Percentiles rank a stretch among this genome's conserved stretches.
These are phyloP conservation scores for Thozetella sp. DNA, from an alignment of 495 filamentous ascomycete species.

Conservation along the genomic window DNA sequence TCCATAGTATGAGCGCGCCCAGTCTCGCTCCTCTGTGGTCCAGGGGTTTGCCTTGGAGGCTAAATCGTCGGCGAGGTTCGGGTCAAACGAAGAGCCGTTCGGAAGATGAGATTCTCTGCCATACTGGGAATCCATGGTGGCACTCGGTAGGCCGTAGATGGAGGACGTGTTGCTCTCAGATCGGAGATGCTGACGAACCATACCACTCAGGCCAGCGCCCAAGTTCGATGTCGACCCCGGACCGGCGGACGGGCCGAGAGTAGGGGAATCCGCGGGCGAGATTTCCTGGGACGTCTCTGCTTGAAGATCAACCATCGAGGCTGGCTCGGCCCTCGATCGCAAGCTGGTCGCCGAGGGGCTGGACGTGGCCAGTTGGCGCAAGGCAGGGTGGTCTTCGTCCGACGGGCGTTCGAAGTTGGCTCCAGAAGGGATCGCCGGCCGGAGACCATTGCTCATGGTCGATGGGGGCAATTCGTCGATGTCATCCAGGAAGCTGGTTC, in stretches of 20 bases:
- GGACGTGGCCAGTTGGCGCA: conserved; percentile 34
- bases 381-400: conserved; percentile 46
- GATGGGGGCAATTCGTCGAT: conserved; percentile 16
- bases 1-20: conserved; percentile 36
- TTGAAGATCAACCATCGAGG: conserved; percentile 20
- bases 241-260: conserved; percentile 59
- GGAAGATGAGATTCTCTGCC: conserved; percentile 42
- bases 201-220: conserved; percentile 67
- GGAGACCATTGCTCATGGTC: conserved; percentile 11
- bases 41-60: conserved; percentile 51
- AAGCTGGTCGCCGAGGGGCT: conserved; percentile 31
- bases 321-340: conserved; percentile 21
- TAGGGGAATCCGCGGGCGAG: conserved; percentile 71
- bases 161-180: conserved; percentile 81
- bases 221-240: too few relatives aligned
- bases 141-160: conserved; percentile 52
- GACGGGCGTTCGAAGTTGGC: conserved; percentile 35
- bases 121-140: conserved; percentile 10
- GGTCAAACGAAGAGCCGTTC: conserved; percentile 15
- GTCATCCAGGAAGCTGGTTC: conserved; percentile 37
- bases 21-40: conserved; percentile 51
- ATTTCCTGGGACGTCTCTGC: conserved; percentile 21
- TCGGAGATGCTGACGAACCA: conserved; percentile 86
- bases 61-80: conserved; percentile 21
- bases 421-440: conserved; percentile 15